phyloP scores from a whole-genome alignment of 1,284 basidiomycete genomes.

The Ustilago vetiveriae region DNA sequence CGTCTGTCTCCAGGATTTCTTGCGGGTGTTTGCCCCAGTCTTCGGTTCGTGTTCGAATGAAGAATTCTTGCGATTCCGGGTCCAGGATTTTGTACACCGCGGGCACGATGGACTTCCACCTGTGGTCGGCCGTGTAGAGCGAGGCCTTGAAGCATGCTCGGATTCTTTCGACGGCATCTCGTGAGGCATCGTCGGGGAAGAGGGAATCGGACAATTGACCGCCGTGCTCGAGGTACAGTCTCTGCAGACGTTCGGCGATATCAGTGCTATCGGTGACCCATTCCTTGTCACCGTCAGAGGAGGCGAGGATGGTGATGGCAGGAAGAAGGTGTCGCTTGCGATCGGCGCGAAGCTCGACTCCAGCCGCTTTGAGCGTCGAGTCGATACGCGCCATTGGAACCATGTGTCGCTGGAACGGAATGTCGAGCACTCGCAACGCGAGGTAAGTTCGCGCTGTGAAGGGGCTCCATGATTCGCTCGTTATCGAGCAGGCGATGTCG shows the following conservation, averaged over 20 bases:
- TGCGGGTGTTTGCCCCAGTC: constrained; percentile 20
- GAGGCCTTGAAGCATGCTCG: neutral
- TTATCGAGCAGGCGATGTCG: constrained; percentile 27
- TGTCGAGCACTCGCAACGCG: constrained; percentile 24
- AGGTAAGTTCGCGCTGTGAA: constrained; percentile 33
- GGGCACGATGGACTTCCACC: constrained; percentile 24
- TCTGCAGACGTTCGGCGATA: constrained; percentile 21
- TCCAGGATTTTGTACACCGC: constrained; percentile 22
- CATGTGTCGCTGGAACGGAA: constrained; percentile 17
- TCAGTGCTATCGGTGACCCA: constrained; percentile 24
- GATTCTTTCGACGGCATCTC: neutral
- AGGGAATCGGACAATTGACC: constrained; percentile 13
- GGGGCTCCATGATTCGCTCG: constrained; percentile 34
- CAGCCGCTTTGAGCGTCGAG: constrained; percentile 1
- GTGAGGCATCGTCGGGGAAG: constrained; percentile 13
- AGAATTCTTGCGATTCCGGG: constrained; percentile 22
- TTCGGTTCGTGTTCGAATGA: constrained; percentile 4
- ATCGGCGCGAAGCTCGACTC: neutral
- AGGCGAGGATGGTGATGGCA: constrained; percentile 25
- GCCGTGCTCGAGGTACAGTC: constrained; percentile 18
- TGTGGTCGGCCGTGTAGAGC: constrained; percentile 1
- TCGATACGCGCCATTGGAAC: constrained; percentile 21
- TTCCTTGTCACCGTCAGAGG: constrained; percentile 1
- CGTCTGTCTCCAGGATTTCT: constrained; percentile 18
- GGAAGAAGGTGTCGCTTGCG: constrained; percentile 12